Evolutionary conservation across 2,329 filamentous ascomycete species (phyloP).

Genomic region (Atkinsonella texensis): DNA sequence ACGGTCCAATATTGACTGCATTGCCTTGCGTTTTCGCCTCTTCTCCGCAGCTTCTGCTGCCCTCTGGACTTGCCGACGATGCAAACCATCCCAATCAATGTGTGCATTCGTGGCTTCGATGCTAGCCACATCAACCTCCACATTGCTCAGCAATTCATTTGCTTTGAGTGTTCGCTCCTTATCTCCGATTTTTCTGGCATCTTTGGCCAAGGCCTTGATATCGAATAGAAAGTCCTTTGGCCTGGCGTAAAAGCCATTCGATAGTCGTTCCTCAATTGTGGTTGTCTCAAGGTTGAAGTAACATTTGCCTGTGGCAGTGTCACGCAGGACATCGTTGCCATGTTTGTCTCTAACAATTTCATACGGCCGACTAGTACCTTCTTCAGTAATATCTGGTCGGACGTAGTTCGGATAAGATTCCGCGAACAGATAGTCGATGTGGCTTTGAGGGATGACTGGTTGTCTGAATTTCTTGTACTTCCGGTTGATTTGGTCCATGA

Average conservation of each 20-base stretch:
- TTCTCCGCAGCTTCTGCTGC: constrained; percentile 47
- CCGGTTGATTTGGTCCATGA: constrained; percentile 92
- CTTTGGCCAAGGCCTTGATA: constrained; percentile 72
- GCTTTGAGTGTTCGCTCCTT: constrained; percentile 73
- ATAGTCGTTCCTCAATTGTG: constrained; percentile 90
- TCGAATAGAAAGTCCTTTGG: constrained; percentile 83
- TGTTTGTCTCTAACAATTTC: constrained; percentile 70
- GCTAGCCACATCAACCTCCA: constrained; percentile 79
- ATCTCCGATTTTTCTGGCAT: constrained; percentile 73
- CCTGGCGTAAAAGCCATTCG: constrained; percentile 90
- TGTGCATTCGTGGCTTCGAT: constrained; percentile 58
- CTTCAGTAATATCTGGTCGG: constrained; percentile 38
- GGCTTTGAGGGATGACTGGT: constrained; percentile 60
- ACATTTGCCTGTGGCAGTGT: constrained; percentile 68
- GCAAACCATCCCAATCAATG: constrained; percentile 72
- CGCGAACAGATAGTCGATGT: constrained; percentile 72
- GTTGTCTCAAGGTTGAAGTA: constrained; percentile 92
- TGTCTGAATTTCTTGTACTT: constrained; percentile 83
- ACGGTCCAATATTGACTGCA: constrained; percentile 41
- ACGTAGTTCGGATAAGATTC: constrained; percentile 66
- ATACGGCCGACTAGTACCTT: constrained; percentile 55
- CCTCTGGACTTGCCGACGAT: constrained; percentile 58
- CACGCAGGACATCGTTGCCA: constrained; percentile 62
- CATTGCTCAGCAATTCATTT: constrained; percentile 84
- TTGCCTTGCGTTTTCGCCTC: constrained; percentile 48